Evolutionary conservation across 164 flowering plant species (phyloP).

Genomic region (Stephania yunnanensis): DNA sequence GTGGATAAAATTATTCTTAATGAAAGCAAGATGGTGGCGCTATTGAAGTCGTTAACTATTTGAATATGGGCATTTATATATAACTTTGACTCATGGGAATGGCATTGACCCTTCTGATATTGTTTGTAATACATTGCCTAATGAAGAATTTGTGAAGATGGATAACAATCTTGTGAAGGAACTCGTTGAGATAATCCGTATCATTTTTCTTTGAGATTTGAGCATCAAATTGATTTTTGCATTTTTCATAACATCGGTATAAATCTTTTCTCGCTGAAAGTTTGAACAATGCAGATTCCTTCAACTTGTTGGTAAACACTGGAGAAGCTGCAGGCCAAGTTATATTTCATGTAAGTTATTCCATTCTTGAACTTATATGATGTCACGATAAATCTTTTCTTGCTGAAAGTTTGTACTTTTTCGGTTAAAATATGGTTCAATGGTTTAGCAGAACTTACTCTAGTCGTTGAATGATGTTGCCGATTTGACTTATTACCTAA

Average conservation of each 20-base stretch:
- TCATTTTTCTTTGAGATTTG: no score
- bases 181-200: no score
- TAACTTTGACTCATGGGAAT: no score
- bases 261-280: not conserved
- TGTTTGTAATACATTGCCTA: no score
- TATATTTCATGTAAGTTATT: conserved; percentile 66
- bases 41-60: no score
- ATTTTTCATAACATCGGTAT: not conserved
- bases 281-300: conserved; percentile 60
- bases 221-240: not conserved
- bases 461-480: not conserved
- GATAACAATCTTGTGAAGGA: not conserved
- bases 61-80: no score
- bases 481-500: not conserved
- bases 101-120: no score
- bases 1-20: no score
- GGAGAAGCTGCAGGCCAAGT: conserved; percentile 93
- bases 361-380: not conserved
- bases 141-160: no score
- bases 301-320: conserved; percentile 79
- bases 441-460: not conserved
- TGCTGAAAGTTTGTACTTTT: not conserved
- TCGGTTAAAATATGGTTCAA: not conserved
- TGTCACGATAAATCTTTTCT: not conserved
- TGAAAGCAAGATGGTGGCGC: no score